phyloP scores from a whole-genome alignment of 2,329 filamentous ascomycete genomes.

The Fusarium sp. region DNA sequence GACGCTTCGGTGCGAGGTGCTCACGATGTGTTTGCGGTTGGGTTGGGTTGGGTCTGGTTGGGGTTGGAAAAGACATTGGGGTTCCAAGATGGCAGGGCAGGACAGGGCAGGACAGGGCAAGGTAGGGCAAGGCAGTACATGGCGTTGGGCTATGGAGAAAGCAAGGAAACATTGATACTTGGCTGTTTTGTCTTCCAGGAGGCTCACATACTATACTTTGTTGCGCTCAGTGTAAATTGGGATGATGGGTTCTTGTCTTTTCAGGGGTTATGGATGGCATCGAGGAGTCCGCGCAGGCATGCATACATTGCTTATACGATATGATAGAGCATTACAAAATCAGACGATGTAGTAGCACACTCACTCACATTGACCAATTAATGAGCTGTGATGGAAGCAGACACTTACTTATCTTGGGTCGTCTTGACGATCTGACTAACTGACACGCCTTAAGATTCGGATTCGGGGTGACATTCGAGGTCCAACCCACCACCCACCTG shows the following conservation, averaged over 20 bases:
- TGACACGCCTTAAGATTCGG: constrained; percentile 54
- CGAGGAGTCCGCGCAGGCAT: constrained; percentile 21
- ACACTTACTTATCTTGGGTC: not conserved
- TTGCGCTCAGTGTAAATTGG: constrained; percentile 13
- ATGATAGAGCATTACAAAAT: constrained; percentile 28
- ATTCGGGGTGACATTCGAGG: constrained; percentile 68
- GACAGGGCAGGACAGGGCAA: not conserved
- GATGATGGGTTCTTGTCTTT: constrained; percentile 15
- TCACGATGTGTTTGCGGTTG: constrained; percentile 17
- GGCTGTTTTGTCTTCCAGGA: constrained; percentile 2
- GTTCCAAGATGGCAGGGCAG: constrained; percentile 5
- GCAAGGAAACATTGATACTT: constrained; percentile 17
- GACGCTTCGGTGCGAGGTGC: constrained; percentile 5
- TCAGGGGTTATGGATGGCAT: constrained; percentile 18
- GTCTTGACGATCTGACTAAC: not conserved
- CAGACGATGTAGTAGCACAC: constrained; percentile 16
- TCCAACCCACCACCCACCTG: constrained; percentile 72
- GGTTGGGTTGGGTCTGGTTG: not conserved
- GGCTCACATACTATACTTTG: constrained; percentile 10
- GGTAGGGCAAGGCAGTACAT: constrained; percentile 11
- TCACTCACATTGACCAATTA: not conserved
- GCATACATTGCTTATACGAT: constrained; percentile 32
- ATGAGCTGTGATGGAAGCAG: not conserved
- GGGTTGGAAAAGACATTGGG: constrained; percentile 29
- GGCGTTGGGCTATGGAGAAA: constrained; percentile 39